Base-by-base conservation (phyloP, 768 basidiomycete genomes). In the Xerocomellus chrysenteron region DNA sequence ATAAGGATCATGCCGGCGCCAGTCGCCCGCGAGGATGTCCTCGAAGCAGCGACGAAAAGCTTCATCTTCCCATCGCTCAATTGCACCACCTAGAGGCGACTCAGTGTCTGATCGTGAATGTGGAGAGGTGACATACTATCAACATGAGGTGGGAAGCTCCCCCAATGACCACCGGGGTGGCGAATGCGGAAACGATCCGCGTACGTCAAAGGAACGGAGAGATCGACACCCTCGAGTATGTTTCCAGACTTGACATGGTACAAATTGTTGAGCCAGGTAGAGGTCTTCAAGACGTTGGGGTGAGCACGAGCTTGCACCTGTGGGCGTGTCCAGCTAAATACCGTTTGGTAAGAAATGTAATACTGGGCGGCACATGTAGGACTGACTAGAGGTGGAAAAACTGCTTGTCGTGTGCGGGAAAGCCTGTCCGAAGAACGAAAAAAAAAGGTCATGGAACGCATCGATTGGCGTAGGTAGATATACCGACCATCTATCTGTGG, bases 181-280 rank as follows among this genome's bases (percentile, higher is more conserved):
- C 90, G 78, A 58, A 91, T 90, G 35, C 87, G 81, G 69, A 89
- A 85, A 35, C 87, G 76, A 67, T 91, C 88, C 0, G 86, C 87
- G 58, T 92, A 92, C 14, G 75, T 80, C 56, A 92, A 71, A 17
- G 88, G 85, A 4, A 80, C 76, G 8, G 77, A 74, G 33, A 88
- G 74, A 60, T 88, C 83, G 16, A 90, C 83, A 12, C 81, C 81
- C 19, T 82, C 78, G 21, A 73, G 65, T 19, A 63, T 66, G 30
- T 65, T 66, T 13, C 68, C 74, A 1, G 73, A 68, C 44, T 76
- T 76, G 37, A 70, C 61, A 52, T 79, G 80, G 66, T 87, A 88
- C n/a, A 88, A 69, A 33, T 81, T 79, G 72, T 88, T 89, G 40
- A 87, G 74, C 82, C 82, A 89, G 1, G 73, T 73, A 26, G 77